Evolutionary conservation across 2,329 filamentous ascomycete genomes (phyloP).

Genomic region (Plenodomus tracheiphilus): DNA sequence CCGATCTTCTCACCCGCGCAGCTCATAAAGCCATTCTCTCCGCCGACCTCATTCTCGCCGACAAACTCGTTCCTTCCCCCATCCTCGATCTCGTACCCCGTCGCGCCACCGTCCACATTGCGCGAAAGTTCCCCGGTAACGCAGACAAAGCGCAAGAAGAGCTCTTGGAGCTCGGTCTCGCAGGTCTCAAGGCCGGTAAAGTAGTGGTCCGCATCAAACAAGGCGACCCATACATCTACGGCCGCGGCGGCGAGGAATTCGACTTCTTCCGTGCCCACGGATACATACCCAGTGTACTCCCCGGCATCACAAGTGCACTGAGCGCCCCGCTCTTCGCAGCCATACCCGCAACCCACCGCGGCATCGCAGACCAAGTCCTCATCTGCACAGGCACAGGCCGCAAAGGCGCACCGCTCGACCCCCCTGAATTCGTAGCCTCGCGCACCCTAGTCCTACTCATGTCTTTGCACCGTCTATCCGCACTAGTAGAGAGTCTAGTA

Average conservation of each 20-base stretch:
- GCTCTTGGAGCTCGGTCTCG: constrained; percentile 76
- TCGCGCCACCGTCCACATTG: constrained; percentile 85
- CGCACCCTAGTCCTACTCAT: constrained; percentile 93
- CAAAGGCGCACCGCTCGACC: constrained; percentile 80
- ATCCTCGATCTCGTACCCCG: constrained; percentile 90
- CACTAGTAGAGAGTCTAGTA: constrained; percentile 69
- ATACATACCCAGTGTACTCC: constrained; percentile 72
- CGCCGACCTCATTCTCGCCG: constrained; percentile 79
- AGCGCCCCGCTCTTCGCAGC: constrained; percentile 85
- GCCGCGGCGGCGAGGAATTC: constrained; percentile 90
- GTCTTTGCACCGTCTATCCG: constrained; percentile 83
- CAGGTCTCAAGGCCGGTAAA: constrained; percentile 69
- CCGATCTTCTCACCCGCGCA: constrained; percentile 83
- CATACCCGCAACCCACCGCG: constrained; percentile 86
- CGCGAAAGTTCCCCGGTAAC: constrained; percentile 96
- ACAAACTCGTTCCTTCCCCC: constrained; percentile 82
- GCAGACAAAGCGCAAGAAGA: constrained; percentile 92
- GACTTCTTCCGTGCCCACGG: constrained; percentile 77
- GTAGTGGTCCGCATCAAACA: constrained; percentile 91
- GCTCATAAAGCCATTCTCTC: constrained; percentile 75
- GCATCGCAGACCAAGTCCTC: constrained; percentile 87
- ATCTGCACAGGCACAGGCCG: constrained; percentile 96
- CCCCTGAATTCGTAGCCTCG: constrained; percentile 74
- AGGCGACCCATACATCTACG: constrained; percentile 95
- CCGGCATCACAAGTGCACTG: constrained; percentile 87